Evolutionary conservation across 805 yeast genomes (phyloP).

Genomic region (Hanseniaspora vineae): DNA sequence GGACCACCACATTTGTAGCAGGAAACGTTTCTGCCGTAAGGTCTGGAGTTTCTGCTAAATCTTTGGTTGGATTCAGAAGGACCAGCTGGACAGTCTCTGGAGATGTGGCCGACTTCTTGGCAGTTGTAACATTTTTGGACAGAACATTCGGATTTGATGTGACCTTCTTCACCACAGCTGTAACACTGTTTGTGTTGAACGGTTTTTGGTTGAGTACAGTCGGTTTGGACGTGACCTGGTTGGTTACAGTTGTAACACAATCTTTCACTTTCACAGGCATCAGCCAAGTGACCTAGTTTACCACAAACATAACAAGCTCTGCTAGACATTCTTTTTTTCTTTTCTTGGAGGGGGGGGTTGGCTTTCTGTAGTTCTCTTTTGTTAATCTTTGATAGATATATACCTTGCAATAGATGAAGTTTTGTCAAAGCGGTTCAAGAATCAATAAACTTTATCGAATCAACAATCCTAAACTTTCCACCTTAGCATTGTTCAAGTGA

Average conservation of each 20-base stretch:
- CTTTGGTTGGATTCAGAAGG: slow-evolving; percentile 12
- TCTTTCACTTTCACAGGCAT: slow-evolving; percentile 77
- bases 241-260: slow-evolving; percentile 86
- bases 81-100: slow-evolving; percentile 53
- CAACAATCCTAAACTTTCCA: too few relatives aligned
- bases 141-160: slow-evolving; percentile 73
- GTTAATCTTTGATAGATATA: too few relatives aligned
- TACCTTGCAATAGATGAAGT: too few relatives aligned
- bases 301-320: slow-evolving; percentile 90
- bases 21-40: slow-evolving; percentile 23
- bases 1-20: slow-evolving; percentile 82
- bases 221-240: slow-evolving; percentile 81
- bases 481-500: too few relatives aligned
- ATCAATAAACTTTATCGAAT: too few relatives aligned
- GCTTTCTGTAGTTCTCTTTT: neutral
- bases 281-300: slow-evolving; percentile 82
- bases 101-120: slow-evolving; percentile 67
- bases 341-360: neutral
- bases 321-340: slow-evolving; percentile 28
- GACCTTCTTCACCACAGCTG: slow-evolving; percentile 87
- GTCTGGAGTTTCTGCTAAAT: slow-evolving; percentile 12
- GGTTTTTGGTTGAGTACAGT: slow-evolving; percentile 82
- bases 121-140: slow-evolving; percentile 71
- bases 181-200: slow-evolving; percentile 79
- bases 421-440: too few relatives aligned